Conservation (phyloP, 345 rosid species). For the Eucalyptus globulus region DNA sequence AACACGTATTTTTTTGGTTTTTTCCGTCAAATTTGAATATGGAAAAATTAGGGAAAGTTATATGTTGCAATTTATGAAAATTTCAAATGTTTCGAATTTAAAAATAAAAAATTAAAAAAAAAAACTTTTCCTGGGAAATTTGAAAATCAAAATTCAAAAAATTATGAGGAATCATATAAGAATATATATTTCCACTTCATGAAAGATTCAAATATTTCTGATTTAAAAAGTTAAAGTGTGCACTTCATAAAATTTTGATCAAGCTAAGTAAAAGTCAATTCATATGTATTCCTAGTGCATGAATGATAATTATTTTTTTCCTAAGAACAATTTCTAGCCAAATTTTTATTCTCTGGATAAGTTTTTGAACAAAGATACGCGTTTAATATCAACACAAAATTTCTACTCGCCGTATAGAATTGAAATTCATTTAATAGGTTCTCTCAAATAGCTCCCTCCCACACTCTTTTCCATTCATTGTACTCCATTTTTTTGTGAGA, state of each 20-base stretch:
- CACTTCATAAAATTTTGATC: not conserved
- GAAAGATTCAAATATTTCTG: too few relatives aligned
- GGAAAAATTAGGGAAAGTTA: not conserved
- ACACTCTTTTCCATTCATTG: too few relatives aligned
- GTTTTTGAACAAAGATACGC: fast-evolving
- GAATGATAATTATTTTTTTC: too few relatives aligned
- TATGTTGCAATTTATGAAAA: not conserved
- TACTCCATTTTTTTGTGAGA: too few relatives aligned
- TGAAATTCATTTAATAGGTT: too few relatives aligned
- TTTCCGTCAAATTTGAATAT: not conserved
- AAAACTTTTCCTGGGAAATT: too few relatives aligned
- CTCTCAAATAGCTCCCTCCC: too few relatives aligned
- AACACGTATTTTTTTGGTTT: fast-evolving
- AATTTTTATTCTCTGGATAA: too few relatives aligned
- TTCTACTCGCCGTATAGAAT: too few relatives aligned
- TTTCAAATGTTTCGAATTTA: not conserved
- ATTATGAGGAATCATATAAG: not conserved
- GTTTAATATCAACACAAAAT: too few relatives aligned
- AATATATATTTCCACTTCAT: not conserved
- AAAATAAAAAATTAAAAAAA: too few relatives aligned
- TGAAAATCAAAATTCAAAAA: not conserved
- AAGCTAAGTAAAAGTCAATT: not conserved
- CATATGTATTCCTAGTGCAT: not conserved
- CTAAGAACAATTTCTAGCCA: too few relatives aligned
- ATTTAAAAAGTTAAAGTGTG: not conserved